These are phyloP conservation scores for Rubia peregrina DNA, from an alignment of 305 asterid genomes.

Conservation along the genomic window DNA sequence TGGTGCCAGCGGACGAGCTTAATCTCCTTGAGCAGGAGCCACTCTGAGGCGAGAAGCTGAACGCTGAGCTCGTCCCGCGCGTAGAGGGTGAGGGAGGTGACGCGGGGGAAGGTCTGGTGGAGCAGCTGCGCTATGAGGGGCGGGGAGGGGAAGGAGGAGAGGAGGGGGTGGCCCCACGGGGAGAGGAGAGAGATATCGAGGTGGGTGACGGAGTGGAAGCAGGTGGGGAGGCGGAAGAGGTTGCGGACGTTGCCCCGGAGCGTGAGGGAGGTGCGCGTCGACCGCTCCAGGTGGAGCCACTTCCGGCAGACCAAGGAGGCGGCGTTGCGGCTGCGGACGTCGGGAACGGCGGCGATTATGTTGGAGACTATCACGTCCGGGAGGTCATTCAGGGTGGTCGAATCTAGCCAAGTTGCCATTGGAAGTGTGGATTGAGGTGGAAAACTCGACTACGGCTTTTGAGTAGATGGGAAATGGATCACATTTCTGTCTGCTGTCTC, in stretches of 20 bases:
- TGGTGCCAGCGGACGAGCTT: constrained; percentile 94
- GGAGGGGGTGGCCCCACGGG: constrained; percentile 82
- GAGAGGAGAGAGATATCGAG: constrained; percentile 84
- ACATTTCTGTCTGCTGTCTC: neutral
- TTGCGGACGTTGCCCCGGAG: constrained; percentile 82
- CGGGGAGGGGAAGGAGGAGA: constrained; percentile 33
- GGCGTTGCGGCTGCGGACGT: constrained; percentile 77
- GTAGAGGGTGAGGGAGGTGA: constrained; percentile 51
- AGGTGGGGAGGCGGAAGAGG: constrained; percentile 49
- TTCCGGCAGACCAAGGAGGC: constrained; percentile 59
- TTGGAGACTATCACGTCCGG: constrained; percentile 71
- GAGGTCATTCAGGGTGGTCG: constrained; percentile 45
- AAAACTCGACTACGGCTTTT: neutral
- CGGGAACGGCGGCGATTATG: constrained; percentile 61
- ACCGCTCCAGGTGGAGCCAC: constrained; percentile 61
- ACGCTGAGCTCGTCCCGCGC: constrained; percentile 45
- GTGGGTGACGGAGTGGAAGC: constrained; percentile 53
- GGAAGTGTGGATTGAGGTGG: neutral
- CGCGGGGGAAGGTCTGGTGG: constrained; percentile 51
- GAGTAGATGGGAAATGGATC: neutral
- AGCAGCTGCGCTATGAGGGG: constrained; percentile 52
- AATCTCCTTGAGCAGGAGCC: constrained; percentile 38
- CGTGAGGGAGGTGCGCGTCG: constrained; percentile 61
- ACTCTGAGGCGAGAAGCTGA: constrained; percentile 39
- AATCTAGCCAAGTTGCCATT: constrained; percentile 30